Conservation (phyloP, 106 monocot species). For the Dactylorhiza incarnata region DNA sequence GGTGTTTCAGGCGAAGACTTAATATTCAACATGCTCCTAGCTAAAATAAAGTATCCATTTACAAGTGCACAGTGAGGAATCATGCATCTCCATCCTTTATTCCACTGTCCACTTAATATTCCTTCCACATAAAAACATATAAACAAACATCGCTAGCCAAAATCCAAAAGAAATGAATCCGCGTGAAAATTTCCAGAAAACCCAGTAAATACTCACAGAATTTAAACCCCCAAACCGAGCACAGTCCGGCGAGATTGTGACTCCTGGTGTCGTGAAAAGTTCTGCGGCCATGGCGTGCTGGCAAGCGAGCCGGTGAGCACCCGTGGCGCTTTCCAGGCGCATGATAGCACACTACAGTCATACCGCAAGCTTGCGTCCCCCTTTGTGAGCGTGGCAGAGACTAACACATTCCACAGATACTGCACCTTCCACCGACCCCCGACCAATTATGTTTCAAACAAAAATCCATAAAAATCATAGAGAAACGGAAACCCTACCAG, state of each 20-base stretch:
- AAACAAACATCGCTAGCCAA: background rate
- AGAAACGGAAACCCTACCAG: no score
- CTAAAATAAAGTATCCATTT: no score
- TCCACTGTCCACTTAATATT: background rate
- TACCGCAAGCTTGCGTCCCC: slow-evolving; percentile 20
- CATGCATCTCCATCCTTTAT: background rate
- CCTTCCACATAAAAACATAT: background rate
- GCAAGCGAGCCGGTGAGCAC: slow-evolving; percentile 68
- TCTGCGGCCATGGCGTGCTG: slow-evolving; percentile 39
- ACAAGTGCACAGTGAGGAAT: background rate
- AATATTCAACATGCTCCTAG: no score
- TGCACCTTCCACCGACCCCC: slow-evolving; percentile 11
- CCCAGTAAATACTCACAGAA: slow-evolving; percentile 12
- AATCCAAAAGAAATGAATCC: background rate
- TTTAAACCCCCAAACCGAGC: background rate
- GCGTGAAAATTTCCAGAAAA: background rate
- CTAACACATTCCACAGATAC: slow-evolving; percentile 55
- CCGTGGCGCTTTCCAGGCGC: slow-evolving; percentile 80
- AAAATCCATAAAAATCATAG: no score
- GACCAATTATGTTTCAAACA: slow-evolving; percentile 4
- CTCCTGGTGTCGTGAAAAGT: slow-evolving; percentile 17
- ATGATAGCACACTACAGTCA: slow-evolving; percentile 10
- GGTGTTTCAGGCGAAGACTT: no score
- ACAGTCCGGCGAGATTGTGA: slow-evolving; percentile 8
- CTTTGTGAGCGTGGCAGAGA: slow-evolving; percentile 15